phyloP scores from a whole-genome alignment of 345 rosid species.

The Euphorbia pulcherrima region DNA sequence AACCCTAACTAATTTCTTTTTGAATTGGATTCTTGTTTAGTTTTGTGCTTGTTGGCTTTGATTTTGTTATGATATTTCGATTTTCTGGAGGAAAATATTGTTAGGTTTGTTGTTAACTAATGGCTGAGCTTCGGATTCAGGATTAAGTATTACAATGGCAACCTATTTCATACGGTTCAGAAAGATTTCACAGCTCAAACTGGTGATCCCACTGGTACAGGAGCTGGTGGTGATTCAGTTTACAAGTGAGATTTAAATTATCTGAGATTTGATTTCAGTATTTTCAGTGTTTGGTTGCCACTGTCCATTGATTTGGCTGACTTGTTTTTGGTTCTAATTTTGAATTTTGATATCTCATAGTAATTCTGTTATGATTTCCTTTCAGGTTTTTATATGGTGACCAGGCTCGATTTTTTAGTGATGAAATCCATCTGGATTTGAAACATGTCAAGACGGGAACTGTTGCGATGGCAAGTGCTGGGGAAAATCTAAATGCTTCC shows the following conservation, averaged over 20 bases:
- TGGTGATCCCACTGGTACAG: slow-evolving; percentile 84
- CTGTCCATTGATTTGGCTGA: not conserved
- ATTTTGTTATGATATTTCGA: not conserved
- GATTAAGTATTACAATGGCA: slow-evolving; percentile 85
- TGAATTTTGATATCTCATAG: not conserved
- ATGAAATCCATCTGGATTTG: slow-evolving; percentile 82
- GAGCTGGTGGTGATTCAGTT: slow-evolving; percentile 77
- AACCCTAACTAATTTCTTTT: slow-evolving; percentile 1
- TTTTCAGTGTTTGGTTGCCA: not conserved
- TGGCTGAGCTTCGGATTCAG: slow-evolving; percentile 32
- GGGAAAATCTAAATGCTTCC: slow-evolving; percentile 95
- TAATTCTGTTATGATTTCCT: slow-evolving; percentile 6
- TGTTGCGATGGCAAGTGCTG: slow-evolving; percentile 94
- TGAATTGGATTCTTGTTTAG: not conserved
- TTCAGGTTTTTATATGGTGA: slow-evolving; percentile 79
- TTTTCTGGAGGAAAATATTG: not conserved
- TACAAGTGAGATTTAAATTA: slow-evolving; percentile 54
- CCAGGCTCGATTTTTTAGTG: slow-evolving; percentile 83
- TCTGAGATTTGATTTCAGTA: not conserved
- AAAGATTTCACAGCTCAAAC: slow-evolving; percentile 82
- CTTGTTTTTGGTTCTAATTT: not conserved
- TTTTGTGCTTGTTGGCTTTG: not conserved
- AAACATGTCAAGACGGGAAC: slow-evolving; percentile 83
- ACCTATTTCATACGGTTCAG: slow-evolving; percentile 80
- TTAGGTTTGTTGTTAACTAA: not conserved